Evolutionary conservation across 768 basidiomycete genomes (phyloP), one percentile per base, ranked within the genome.

Genomic region (Lyophyllum semitale): DNA sequence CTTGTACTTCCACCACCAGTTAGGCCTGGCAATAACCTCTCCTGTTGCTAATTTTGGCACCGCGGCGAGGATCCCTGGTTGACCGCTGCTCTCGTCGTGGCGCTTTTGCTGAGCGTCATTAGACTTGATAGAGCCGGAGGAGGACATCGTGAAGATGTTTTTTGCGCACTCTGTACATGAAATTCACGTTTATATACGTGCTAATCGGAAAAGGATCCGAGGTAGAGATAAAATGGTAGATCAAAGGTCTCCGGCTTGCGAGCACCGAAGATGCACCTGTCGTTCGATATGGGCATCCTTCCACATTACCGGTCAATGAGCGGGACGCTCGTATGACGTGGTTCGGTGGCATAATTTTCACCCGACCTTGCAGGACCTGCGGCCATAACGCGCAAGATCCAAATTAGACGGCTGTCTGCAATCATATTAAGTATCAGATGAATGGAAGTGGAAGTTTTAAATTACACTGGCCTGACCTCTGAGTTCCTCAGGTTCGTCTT

Each of bases 1-100:
- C 68, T 65, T 66, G 51, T 68, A 71, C 44, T 59, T 65, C 66
- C 67, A 66, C 69, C 68, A 71, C 61, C 64, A 54, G 23, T 58
- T 66, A 54, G 18, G 38, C 12, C 20, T 41, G 15, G 17, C 27
- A 26, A 23, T n/a, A 22, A 8, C 50, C 25, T 38, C 54, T 15
- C 13, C 8, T 4, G 20, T 38, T 6, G 33, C 18, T 3, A 54
- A 17, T 11, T 47, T 27, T n/a, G 52, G 32, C 20, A 44, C 5
- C 32, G 30, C 54, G n/a, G 30, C 54, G n/a, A 43, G 35, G 13
- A 50, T 9, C 48, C 40, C 37, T 17, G 11, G 15, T n/a, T 50
- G 35, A 25, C 18, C 15, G 48, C 25, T 23, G 48, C 25, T 25
- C 26, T 42, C 26, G 38, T 38, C n/a, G n/a, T 41, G 37, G 4